Base-by-base conservation (phyloP, 306 rosid species). In the Vigna unguiculata region DNA sequence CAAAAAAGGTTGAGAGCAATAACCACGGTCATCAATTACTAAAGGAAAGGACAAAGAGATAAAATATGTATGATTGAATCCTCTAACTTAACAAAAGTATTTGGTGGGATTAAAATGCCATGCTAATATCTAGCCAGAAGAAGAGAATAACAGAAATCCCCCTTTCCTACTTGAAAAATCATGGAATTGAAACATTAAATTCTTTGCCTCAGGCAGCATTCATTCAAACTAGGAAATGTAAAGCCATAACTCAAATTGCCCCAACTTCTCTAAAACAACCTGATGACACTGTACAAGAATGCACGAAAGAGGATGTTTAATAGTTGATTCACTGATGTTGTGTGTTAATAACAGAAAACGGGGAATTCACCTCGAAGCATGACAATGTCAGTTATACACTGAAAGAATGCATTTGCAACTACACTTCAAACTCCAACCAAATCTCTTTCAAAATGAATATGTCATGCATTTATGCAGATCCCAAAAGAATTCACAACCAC, bases 251-350 rank as follows among this genome's bases (percentile, higher is more conserved):
- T 59, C 64, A 53, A 70, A 19, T 48, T 41, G 69, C 66, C 28
- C n/a, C 11, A 21, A 32, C 74, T 49, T 61, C 38, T 15, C 21
- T 6, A 55, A 52, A 52, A 73, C 48, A 47, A 64, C 30, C 30
- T 8, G 30, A 21, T 66, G 61, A 22, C 47, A 9, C n/a, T 46
- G 49, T 63, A 30, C 28, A 21, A 40, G 76, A 69, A 69, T 74
- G 61, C 75, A 32, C 6, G 72, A 54, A 55, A 83, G n/a, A 10
- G 17, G 63, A 64, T 74, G 47, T 62, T 72, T 62, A 30, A 34
- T 7, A 38, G 41, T 55, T 62, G 32, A 24, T 46, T 74, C 78
- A 69, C 71, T 52, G 67, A 5, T 17, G 41, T 19, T 55, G 13
- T 51, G 59, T 30, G 52, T 67, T 69, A 43, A 52, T 38, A 74